Evolutionary conservation across 352 stramenopile genomes (phyloP).

Genomic region (Pythium aphanidermatum): DNA sequence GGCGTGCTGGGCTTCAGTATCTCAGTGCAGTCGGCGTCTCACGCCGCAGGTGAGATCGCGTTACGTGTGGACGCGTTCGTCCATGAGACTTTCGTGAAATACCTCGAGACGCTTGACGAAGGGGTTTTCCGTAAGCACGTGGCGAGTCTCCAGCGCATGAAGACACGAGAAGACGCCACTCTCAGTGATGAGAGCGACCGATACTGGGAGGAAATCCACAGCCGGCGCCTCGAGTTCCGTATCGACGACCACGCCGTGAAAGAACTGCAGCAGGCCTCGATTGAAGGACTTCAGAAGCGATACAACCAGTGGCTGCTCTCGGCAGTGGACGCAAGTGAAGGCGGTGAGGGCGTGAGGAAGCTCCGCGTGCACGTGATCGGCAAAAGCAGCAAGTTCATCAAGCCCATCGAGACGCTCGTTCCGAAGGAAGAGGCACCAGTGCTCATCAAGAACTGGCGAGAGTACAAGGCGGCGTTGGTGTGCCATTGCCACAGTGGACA

Average conservation of each 20-base stretch:
- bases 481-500: conserved; percentile 34
- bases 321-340: background rate
- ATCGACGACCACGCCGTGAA: conserved; percentile 38
- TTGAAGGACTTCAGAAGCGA: conserved; percentile 29
- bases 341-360: conserved; percentile 24
- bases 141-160: conserved; percentile 33
- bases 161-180: conserved; percentile 40
- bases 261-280: conserved; percentile 35
- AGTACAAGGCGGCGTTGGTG: conserved; percentile 49
- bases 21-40: conserved; percentile 62
- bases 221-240: conserved; percentile 52
- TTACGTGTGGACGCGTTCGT: conserved; percentile 62
- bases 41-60: conserved; percentile 48
- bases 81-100: conserved; percentile 29
- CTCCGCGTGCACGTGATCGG: conserved; percentile 73
- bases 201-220: conserved; percentile 76
- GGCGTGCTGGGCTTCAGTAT: conserved; percentile 68
- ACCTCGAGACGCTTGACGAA: conserved; percentile 23
- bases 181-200: conserved; percentile 50
- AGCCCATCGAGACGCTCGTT: conserved; percentile 52
- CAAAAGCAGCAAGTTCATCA: conserved; percentile 44
- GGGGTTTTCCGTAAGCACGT: conserved; percentile 40
- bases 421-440: conserved; percentile 35
- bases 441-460: conserved; percentile 51
- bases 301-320: conserved; percentile 53